Conservation (phyloP, 2,329 filamentous ascomycete species). For the Pseudogymnoascus sp. region DNA sequence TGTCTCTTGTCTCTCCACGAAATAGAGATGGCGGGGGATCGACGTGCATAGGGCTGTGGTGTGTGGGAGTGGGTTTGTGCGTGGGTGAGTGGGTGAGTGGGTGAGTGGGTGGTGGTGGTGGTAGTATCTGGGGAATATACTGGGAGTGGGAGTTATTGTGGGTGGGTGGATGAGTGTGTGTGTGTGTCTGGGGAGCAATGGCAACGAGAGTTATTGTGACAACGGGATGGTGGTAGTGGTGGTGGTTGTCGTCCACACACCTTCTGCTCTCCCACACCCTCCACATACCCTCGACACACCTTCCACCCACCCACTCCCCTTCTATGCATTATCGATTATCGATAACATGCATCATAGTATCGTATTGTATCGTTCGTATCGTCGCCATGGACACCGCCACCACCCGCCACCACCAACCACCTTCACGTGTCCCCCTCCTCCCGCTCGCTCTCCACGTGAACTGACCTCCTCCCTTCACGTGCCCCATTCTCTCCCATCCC, state of each 20-base stretch:
- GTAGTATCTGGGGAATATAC: no score
- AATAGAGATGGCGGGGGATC: background rate
- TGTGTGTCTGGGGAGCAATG: no score
- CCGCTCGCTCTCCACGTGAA: background rate
- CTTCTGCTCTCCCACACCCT: background rate
- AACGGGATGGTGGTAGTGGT: no score
- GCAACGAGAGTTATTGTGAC: no score
- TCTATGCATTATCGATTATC: background rate
- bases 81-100: background rate
- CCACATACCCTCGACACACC: no score
- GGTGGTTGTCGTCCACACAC: no score
- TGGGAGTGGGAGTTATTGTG: background rate
- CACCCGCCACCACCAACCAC: background rate
- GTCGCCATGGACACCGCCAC: background rate
- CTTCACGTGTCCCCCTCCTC: background rate
- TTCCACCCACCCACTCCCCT: background rate
- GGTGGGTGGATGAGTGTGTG: no score
- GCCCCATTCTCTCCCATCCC: background rate
- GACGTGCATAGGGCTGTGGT: background rate
- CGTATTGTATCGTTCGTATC: background rate
- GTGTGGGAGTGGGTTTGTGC: background rate
- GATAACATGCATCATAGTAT: background rate
- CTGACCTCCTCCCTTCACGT: background rate
- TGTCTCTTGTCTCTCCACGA: background rate
- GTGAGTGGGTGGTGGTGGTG: background rate